These are phyloP conservation scores for Salvia sclarea DNA, from an alignment of 305 asterid species.

Conservation along the genomic window DNA sequence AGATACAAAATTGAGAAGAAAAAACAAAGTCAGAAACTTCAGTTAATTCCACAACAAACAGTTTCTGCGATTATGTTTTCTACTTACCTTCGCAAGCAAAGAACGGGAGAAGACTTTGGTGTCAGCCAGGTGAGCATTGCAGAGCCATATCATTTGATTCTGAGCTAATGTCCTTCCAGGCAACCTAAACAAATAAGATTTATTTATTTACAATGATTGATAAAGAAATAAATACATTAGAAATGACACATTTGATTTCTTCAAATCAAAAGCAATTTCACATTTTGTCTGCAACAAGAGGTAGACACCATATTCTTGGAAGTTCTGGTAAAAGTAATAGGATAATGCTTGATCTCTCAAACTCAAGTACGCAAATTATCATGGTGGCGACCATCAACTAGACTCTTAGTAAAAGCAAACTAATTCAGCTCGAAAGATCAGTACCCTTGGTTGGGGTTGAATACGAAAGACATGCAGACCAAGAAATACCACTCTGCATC, in stretches of 20 bases:
- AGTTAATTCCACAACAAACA: background rate
- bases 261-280: background rate
- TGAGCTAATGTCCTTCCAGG: conserved; percentile 62
- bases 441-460: conserved; percentile 80
- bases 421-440: background rate
- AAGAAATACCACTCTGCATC: conserved; percentile 93
- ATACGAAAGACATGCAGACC: conserved; percentile 96
- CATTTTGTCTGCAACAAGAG: background rate
- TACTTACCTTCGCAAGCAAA: conserved; percentile 85
- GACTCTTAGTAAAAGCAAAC: background rate
- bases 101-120: conserved; percentile 74
- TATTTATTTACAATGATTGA: too few species aligned
- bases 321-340: background rate
- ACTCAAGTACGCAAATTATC: background rate
- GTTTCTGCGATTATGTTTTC: background rate
- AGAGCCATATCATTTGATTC: conserved; percentile 63
- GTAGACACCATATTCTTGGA: too few species aligned
- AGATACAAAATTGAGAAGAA: conserved; percentile 26
- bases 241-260: background rate
- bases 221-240: background rate
- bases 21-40: conserved; percentile 33
- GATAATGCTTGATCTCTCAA: background rate
- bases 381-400: background rate
- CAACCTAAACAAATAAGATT: conserved; percentile 47
- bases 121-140: conserved; percentile 74